Evolutionary conservation across 148 eudicot genomes (phyloP).

Genomic region (Suaeda aralocaspica): DNA sequence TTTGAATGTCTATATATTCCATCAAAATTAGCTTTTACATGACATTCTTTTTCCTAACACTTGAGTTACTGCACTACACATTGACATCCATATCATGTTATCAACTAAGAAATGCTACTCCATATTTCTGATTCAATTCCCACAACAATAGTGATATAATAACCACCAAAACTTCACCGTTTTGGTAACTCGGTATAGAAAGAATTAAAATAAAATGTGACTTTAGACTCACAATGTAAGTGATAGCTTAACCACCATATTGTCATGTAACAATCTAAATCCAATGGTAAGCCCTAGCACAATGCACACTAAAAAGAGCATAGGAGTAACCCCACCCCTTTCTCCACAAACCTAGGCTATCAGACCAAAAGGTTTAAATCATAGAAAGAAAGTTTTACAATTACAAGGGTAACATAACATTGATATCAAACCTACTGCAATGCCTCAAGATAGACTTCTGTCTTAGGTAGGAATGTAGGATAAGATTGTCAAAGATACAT

Average conservation of each 20-base stretch:
- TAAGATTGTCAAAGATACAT: background rate
- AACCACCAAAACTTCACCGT: too few species aligned
- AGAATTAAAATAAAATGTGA: background rate
- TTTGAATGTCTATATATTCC: background rate
- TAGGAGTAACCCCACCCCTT: background rate
- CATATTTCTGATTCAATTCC: too few species aligned
- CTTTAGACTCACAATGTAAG: background rate
- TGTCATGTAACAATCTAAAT: background rate
- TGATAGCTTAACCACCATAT: background rate
- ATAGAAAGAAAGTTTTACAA: background rate
- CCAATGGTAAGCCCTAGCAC: background rate
- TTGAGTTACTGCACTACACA: too few species aligned
- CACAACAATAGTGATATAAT: too few species aligned
- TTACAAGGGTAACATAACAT: background rate
- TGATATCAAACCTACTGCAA: background rate
- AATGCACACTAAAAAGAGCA: background rate
- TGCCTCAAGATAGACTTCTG: background rate
- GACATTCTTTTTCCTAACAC: too few species aligned
- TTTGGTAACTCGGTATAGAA: background rate
- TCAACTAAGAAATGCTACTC: too few species aligned
- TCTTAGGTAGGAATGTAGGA: background rate
- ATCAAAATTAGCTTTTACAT: too few species aligned
- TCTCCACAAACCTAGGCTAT: background rate
- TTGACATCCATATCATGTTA: too few species aligned
- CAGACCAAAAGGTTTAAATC: background rate